Percentiles rank a stretch among this genome's conserved stretches.
Evolutionary conservation across 2,329 filamentous ascomycete genomes (phyloP).

Genomic region (Chaetomiaceae sp.): DNA sequence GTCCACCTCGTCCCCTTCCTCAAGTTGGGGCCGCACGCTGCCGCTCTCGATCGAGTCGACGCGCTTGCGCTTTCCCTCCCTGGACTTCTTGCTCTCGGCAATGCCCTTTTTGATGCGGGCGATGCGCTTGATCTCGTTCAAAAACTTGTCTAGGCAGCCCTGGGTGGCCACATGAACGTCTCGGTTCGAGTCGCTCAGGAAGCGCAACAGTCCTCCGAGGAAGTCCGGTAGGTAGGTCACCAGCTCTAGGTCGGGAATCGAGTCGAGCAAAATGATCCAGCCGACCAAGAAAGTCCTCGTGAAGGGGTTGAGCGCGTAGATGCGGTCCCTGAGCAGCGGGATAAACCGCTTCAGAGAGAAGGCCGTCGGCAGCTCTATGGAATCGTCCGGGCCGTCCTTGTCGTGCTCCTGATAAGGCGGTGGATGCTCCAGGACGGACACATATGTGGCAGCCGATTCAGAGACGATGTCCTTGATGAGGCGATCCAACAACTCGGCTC

Average conservation of each 20-base stretch:
- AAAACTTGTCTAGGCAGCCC: slow-evolving; percentile 78
- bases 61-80: slow-evolving; percentile 61
- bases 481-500: slow-evolving; percentile 88
- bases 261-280: slow-evolving; percentile 92
- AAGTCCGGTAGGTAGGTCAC: slow-evolving; percentile 91
- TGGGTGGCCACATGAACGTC: slow-evolving; percentile 96
- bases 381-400: slow-evolving; percentile 39
- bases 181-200: slow-evolving; percentile 81
- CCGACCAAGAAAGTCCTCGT: slow-evolving; percentile 91
- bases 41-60: slow-evolving; percentile 63
- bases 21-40: slow-evolving; percentile 51
- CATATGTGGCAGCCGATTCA: slow-evolving; percentile 89
- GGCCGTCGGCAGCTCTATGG: slow-evolving; percentile 62
- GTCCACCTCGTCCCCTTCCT: slow-evolving; percentile 55
- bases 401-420: slow-evolving; percentile 40
- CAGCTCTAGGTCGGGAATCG: slow-evolving; percentile 91
- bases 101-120: slow-evolving; percentile 88
- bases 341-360: slow-evolving; percentile 91
- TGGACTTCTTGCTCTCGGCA: slow-evolving; percentile 71
- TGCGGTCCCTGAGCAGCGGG: slow-evolving; percentile 86
- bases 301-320: slow-evolving; percentile 90
- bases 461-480: slow-evolving; percentile 94
- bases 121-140: slow-evolving; percentile 91
- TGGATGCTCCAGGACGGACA: slow-evolving; percentile 71
- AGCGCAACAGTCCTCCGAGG: slow-evolving; percentile 80